phyloP scores from a whole-genome alignment of 768 basidiomycete species.

The Hortiboletus flavorubellus region DNA sequence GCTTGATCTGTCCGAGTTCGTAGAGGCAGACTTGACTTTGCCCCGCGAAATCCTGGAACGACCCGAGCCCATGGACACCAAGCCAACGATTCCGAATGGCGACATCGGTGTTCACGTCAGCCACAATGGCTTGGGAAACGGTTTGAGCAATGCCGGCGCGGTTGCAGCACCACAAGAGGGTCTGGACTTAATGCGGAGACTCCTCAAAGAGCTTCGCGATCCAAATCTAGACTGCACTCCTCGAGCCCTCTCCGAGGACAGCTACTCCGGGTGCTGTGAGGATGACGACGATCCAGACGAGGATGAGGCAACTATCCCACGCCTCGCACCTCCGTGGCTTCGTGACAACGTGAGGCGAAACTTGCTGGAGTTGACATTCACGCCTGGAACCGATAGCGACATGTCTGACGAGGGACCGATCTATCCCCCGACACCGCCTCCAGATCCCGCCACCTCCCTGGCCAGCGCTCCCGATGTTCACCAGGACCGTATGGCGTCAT shows the following conservation, averaged over 20 bases:
- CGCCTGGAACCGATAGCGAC: background rate
- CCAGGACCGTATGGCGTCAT: background rate
- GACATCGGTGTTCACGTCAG: background rate
- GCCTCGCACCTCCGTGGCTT: background rate
- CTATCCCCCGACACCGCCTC: conserved; percentile 7
- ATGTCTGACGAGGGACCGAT: conserved; percentile 1
- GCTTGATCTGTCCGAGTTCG: background rate
- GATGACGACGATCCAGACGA: background rate
- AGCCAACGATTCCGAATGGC: background rate
- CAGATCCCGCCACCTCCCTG: background rate
- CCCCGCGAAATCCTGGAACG: background rate
- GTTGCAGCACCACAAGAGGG: background rate
- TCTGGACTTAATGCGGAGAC: conserved; percentile 9
- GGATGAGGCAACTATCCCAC: background rate
- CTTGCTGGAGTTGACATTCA: background rate
- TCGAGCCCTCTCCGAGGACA: conserved; percentile 1
- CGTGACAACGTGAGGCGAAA: background rate
- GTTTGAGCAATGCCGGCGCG: background rate
- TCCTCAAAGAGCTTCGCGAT: conserved; percentile 16
- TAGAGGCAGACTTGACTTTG: background rate
- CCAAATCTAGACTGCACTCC: conserved; percentile 5
- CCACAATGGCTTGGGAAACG: background rate
- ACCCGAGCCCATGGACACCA: background rate
- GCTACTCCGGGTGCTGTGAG: background rate
- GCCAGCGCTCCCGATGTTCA: background rate